A percentile compares a stretch with the other conserved stretches of the same genome.
Conservation (phyloP, 176 grass and related monocot genomes). For the Hyparrhenia diplandra region DNA sequence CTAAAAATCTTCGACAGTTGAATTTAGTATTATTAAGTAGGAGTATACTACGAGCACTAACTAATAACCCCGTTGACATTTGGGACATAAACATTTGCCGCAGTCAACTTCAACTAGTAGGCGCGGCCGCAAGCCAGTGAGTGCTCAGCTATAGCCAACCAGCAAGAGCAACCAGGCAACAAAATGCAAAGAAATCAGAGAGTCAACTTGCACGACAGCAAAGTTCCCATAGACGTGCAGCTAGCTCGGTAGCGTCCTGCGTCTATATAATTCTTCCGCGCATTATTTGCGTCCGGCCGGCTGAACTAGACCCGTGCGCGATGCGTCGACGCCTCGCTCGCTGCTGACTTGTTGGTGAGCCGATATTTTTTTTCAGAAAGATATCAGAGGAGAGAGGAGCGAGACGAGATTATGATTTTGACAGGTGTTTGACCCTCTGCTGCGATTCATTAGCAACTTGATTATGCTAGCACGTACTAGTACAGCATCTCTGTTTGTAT, state of each 20-base stretch:
- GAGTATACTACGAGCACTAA: neutral
- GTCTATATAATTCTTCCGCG: too few species aligned
- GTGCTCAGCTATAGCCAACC: neutral
- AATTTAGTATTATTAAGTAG: neutral
- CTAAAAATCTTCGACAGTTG: too few species aligned
- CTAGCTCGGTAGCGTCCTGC: neutral
- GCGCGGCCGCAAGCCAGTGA: too few species aligned
- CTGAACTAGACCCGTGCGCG: neutral
- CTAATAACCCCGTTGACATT: neutral
- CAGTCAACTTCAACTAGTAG: neutral
- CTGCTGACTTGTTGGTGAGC: neutral
- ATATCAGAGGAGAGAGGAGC: neutral
- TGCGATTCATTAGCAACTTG: neutral
- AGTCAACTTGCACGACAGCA: constrained; percentile 9
- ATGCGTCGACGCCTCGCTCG: constrained; percentile 7
- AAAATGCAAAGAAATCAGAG: neutral
- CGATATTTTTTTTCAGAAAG: neutral
- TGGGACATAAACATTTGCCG: neutral
- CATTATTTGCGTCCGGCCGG: neutral
- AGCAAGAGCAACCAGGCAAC: neutral
- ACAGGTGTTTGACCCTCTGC: neutral
- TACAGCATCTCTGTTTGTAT: neutral
- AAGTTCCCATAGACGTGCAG: neutral
- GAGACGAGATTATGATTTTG: neutral
- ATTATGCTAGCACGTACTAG: neutral